These are phyloP conservation scores for Yamadazyma sp. DNA, from an alignment of 1,139 yeast species.

Conservation along the genomic window DNA sequence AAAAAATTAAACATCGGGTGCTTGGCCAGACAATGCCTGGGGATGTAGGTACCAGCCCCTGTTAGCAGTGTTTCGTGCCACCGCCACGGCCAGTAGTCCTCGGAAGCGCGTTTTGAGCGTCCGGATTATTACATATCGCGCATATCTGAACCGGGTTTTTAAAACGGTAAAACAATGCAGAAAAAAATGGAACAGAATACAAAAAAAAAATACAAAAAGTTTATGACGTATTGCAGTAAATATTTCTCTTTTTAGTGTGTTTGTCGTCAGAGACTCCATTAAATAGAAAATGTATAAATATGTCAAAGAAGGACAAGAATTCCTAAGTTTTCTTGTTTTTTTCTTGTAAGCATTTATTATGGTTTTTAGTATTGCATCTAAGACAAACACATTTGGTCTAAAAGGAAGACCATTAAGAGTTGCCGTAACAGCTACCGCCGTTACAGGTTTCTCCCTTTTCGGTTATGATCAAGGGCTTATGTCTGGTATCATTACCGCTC, in stretches of 20 bases:
- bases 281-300: slow-evolving; percentile 3
- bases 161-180: slow-evolving; percentile 1
- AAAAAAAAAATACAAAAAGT: not conserved
- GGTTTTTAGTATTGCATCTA: slow-evolving; percentile 30
- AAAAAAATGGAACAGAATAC: not conserved
- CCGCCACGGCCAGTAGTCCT: too few species aligned
- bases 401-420: slow-evolving; percentile 41
- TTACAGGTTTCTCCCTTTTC: slow-evolving; percentile 63
- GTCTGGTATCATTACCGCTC: slow-evolving; percentile 68
- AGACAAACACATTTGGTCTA: slow-evolving; percentile 47
- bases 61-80: too few species aligned
- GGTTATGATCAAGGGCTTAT: slow-evolving; percentile 81
- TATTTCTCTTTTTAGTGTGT: not conserved
- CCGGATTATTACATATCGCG: too few species aligned
- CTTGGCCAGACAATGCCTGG: too few species aligned
- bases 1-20: too few species aligned
- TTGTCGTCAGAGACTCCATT: slow-evolving; percentile 2
- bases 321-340: slow-evolving; percentile 4
- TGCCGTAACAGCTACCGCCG: slow-evolving; percentile 56
- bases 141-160: not conserved
- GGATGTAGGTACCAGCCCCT: too few species aligned
- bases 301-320: not conserved
- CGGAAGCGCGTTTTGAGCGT: too few species aligned
- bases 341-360: slow-evolving; percentile 11
- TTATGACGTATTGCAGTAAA: slow-evolving; percentile 4